Percentiles rank a stretch among this genome's conserved stretches.
Evolutionary conservation across 805 yeast species (phyloP).

Genomic region (Saccharomycopsis sp.): DNA sequence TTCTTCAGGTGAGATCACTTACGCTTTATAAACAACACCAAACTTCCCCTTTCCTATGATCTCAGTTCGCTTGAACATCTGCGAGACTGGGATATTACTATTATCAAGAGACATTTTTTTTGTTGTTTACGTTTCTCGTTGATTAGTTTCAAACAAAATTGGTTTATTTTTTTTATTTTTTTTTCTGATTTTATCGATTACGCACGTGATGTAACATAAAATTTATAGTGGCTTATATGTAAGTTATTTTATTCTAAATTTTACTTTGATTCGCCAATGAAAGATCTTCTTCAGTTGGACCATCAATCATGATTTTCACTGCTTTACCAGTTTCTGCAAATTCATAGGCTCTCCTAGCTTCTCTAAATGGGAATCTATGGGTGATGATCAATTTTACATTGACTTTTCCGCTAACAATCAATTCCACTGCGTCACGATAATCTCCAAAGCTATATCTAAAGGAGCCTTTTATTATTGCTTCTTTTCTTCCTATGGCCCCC

Average conservation of each 20-base stretch:
- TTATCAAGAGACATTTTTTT: slow-evolving; percentile 4
- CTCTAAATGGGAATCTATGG: slow-evolving; percentile 62
- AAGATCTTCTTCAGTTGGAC: slow-evolving; percentile 39
- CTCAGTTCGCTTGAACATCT: slow-evolving; percentile 70
- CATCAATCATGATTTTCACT: slow-evolving; percentile 75
- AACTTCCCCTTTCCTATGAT: slow-evolving; percentile 94
- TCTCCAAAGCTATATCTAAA: slow-evolving; percentile 79
- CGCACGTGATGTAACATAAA: too few relatives aligned
- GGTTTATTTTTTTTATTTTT: too few relatives aligned
- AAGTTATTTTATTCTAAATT: too few relatives aligned
- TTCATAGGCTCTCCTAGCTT: slow-evolving; percentile 73
- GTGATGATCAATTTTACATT: slow-evolving; percentile 66
- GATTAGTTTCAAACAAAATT: too few relatives aligned
- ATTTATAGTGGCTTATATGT: too few relatives aligned
- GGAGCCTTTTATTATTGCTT: slow-evolving; percentile 62
- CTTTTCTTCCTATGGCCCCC: slow-evolving; percentile 59
- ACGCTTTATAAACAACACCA: slow-evolving; percentile 92
- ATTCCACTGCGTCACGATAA: slow-evolving; percentile 62
- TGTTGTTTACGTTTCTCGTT: not conserved
- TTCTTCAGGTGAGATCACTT: slow-evolving; percentile 36
- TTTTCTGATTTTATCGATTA: too few relatives aligned
- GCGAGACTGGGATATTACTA: slow-evolving; percentile 15
- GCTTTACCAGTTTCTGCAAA: slow-evolving; percentile 47
- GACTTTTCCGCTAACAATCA: slow-evolving; percentile 56
- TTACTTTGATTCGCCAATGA: too few relatives aligned